These are phyloP conservation scores for Carnegiea gigantea DNA, from an alignment of 179 eudicot genomes.

Conservation along the genomic window DNA sequence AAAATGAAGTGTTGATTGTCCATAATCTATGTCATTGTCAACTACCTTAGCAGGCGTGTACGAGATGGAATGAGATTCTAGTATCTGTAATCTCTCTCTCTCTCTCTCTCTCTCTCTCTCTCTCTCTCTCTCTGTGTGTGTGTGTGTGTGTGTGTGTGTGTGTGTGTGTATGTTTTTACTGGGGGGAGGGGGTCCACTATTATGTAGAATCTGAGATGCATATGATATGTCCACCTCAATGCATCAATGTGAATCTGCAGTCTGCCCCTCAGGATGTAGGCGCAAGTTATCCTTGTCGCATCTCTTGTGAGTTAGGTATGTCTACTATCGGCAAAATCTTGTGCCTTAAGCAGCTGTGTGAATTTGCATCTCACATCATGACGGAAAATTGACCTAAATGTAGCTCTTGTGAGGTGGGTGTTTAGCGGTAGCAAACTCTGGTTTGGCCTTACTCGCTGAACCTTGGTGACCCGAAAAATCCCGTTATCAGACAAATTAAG, in stretches of 20 bases:
- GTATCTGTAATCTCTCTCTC: background rate
- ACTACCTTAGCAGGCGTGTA: background rate
- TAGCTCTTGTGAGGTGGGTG: background rate
- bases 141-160: too few relatives aligned
- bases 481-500: background rate
- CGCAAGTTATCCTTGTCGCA: background rate
- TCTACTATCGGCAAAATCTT: background rate
- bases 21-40: background rate
- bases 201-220: conserved; percentile 2
- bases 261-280: background rate
- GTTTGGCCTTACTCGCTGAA: background rate
- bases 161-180: too few relatives aligned
- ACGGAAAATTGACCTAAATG: too few relatives aligned
- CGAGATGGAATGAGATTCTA: background rate
- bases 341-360: too few relatives aligned
- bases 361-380: too few relatives aligned
- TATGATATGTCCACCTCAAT: background rate
- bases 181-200: too few relatives aligned
- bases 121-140: too few relatives aligned
- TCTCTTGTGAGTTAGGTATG: background rate
- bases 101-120: too few relatives aligned
- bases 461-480: background rate
- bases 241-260: background rate
- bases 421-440: background rate
- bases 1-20: background rate